phyloP scores from a whole-genome alignment of 225 moss, liverwort and hornwort species.

The Pseudoscleropodium purum region DNA sequence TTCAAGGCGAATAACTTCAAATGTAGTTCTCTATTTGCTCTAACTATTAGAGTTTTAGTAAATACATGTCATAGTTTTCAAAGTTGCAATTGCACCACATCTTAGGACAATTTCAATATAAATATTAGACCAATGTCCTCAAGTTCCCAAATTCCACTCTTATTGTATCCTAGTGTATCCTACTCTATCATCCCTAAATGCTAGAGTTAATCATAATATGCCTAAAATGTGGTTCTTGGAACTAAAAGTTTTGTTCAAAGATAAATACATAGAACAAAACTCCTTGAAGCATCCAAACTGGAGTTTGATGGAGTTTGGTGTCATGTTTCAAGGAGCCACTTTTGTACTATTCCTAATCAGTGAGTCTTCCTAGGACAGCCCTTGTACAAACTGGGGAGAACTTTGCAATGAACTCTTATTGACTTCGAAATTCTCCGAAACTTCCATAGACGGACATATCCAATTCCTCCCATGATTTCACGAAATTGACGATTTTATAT shows the following conservation, averaged over 20 bases:
- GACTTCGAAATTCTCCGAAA: background rate
- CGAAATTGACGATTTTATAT: too few species aligned
- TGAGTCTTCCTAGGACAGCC: background rate
- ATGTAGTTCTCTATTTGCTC: accelerated
- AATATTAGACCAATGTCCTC: background rate
- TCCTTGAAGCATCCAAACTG: background rate
- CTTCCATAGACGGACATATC: background rate
- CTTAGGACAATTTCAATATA: background rate
- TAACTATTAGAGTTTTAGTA: background rate
- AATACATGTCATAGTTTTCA: background rate
- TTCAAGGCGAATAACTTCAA: too few species aligned
- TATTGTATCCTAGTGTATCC: background rate
- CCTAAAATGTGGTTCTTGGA: too few species aligned
- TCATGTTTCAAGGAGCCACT: accelerated
- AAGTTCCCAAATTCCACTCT: too few species aligned
- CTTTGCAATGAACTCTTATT: too few species aligned
- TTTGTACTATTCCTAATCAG: background rate
- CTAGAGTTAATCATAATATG: background rate
- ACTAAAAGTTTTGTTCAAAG: too few species aligned
- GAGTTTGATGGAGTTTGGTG: too few species aligned
- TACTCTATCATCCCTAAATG: too few species aligned
- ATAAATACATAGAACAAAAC: background rate
- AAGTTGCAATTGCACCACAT: accelerated
- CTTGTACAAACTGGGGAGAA: background rate
- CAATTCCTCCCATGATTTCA: background rate